phyloP scores from a whole-genome alignment of 2,329 filamentous ascomycete genomes.

The Aureobasidium melanogenum region DNA sequence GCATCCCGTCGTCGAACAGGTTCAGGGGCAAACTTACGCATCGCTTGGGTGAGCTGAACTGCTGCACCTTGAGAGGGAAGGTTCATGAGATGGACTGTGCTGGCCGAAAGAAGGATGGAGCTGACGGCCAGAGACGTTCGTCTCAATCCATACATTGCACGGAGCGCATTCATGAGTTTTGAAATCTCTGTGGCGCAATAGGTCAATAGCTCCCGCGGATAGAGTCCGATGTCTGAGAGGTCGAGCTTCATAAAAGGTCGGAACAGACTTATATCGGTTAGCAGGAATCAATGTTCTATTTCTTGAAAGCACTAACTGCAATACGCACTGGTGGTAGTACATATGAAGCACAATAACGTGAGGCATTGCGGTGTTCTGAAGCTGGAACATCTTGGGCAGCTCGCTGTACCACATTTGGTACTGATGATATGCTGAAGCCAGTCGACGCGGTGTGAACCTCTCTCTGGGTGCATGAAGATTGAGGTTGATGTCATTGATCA shows the following conservation, averaged over 20 bases:
- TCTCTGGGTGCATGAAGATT: slow-evolving; percentile 63
- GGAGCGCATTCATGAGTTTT: slow-evolving; percentile 32
- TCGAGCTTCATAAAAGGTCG: slow-evolving; percentile 61
- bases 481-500: slow-evolving; percentile 63
- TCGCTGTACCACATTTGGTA: slow-evolving; percentile 64
- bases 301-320: slow-evolving; percentile 66
- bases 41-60: slow-evolving; percentile 31
- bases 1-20: neutral
- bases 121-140: slow-evolving; percentile 31
- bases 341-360: slow-evolving; percentile 57
- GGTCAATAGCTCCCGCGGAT: slow-evolving; percentile 58
- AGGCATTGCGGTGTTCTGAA: slow-evolving; percentile 63
- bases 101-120: slow-evolving; percentile 33
- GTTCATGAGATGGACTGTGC: slow-evolving; percentile 38
- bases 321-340: slow-evolving; percentile 27
- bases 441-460: slow-evolving; percentile 53
- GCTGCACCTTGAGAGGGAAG: slow-evolving; percentile 30
- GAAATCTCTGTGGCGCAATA: slow-evolving; percentile 37
- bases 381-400: slow-evolving; percentile 54
- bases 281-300: slow-evolving; percentile 28
- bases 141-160: slow-evolving; percentile 35
- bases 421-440: slow-evolving; percentile 57
- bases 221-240: slow-evolving; percentile 48
- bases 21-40: slow-evolving; percentile 18
- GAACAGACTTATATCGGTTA: slow-evolving; percentile 48